Evolutionary conservation across 2,329 filamentous ascomycete species (phyloP), one percentile per base, ranked within the genome.

Genomic region (Fusarium gaditjirri): DNA sequence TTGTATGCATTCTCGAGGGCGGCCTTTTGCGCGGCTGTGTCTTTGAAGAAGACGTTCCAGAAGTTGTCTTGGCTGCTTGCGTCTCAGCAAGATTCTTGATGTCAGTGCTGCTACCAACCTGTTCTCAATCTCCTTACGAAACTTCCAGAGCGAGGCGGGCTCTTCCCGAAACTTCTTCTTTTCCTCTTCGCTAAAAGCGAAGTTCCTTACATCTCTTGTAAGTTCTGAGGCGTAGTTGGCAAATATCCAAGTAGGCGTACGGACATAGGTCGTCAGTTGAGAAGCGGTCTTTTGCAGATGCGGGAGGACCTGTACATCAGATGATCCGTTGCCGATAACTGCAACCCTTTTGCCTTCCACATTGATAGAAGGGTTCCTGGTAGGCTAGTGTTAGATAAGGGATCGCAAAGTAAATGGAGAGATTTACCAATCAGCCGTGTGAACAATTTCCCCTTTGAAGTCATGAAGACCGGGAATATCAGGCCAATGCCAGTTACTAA

Each of bases 251-350:
- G 54, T 52, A 8, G 49, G 49, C 13, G 49, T 52, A 19, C 49
- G 49, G 3, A 52, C 49, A 16, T 52, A 52, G 6, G 49, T 52
- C 36, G 49, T 52, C 9, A 52, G 23, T 25, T 52, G 49, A 8
- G 23, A 17, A 36, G 49, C 49, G 12, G 9, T 17, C 3, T 25
- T 52, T 25, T 52, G 49, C n/a, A 52, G 13, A 25, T 36, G 33
- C 17, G 49, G 49, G 8, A 52, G 23, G 12, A 52, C 49, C 36
- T 52, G 49, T 17, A 88, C 84, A 16, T 83, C 86, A 17, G 84
- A 85, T 19, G 85, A 84, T 0, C 87, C 87, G 27, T 77, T 86
- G 8, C 87, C 87, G 50, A 89, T 86, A 11, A 89, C 77, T 8
- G 83, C 86, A 19, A 87, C 83, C 21, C 77, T 78, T 71, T 86